A percentile compares a stretch with the other conserved stretches of the same genome.
These are phyloP conservation scores for Coemansia asiatica DNA, from an alignment of 192 early-diverging fungal genomes.

Conservation along the genomic window DNA sequence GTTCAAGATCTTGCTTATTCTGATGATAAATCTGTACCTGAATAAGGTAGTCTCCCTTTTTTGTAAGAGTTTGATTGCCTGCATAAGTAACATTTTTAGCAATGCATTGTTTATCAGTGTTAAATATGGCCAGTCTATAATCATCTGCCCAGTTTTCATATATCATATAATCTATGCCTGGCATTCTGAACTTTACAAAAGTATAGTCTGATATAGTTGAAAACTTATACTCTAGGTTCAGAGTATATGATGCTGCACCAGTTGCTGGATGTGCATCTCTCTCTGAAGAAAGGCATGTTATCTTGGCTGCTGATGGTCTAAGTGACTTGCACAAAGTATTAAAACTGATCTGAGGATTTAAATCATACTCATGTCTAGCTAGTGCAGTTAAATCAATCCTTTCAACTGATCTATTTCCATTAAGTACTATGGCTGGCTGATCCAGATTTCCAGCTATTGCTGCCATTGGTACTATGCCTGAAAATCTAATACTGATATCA, in stretches of 20 bases:
- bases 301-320: slow-evolving; percentile 61
- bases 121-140: slow-evolving; percentile 67
- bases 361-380: slow-evolving; percentile 68
- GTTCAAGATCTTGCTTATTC: slow-evolving; percentile 67
- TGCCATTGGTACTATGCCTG: slow-evolving; percentile 63
- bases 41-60: slow-evolving; percentile 81
- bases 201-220: slow-evolving; percentile 55
- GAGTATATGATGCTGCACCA: slow-evolving; percentile 63
- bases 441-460: slow-evolving; percentile 24
- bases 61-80: slow-evolving; percentile 62
- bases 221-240: slow-evolving; percentile 76
- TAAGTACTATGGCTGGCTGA: slow-evolving; percentile 24
- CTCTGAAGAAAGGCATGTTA: slow-evolving; percentile 64
- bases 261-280: slow-evolving; percentile 74
- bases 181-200: slow-evolving; percentile 55
- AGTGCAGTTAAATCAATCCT: slow-evolving; percentile 71
- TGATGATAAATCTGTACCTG: slow-evolving; percentile 77
- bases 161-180: slow-evolving; percentile 54
- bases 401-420: slow-evolving; percentile 57
- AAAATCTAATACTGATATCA: slow-evolving; percentile 71
- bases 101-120: slow-evolving; percentile 76
- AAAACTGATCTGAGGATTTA: slow-evolving; percentile 57
- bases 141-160: slow-evolving; percentile 81
- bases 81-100: slow-evolving; percentile 72
- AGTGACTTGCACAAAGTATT: slow-evolving; percentile 65